Percentiles rank a stretch among this genome's conserved stretches.
Evolutionary conservation across 2,329 filamentous ascomycete species (phyloP).

Genomic region (Chaetomium sp.): DNA sequence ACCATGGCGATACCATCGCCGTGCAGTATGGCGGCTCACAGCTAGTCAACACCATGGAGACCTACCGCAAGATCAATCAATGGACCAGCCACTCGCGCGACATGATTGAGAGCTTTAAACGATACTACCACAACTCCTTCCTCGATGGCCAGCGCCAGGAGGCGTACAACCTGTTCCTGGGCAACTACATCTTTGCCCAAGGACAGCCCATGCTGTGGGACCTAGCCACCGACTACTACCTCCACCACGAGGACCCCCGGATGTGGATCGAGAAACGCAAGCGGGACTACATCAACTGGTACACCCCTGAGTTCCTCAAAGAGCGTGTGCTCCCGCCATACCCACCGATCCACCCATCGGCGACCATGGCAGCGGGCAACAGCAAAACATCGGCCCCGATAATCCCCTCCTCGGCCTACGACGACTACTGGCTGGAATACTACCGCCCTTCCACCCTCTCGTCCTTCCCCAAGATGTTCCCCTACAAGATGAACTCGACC

Average conservation of each 20-base stretch:
- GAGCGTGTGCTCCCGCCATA: constrained; percentile 52
- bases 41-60: constrained; percentile 98
- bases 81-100: constrained; percentile 97
- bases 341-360: constrained; percentile 29
- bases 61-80: constrained; percentile 97
- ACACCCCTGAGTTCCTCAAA: constrained; percentile 64
- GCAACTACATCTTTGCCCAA: constrained; percentile 84
- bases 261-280: constrained; percentile 56
- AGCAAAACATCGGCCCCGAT: constrained; percentile 10
- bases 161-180: constrained; percentile 93
- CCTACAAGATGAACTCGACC: constrained; percentile 86
- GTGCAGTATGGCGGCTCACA: constrained; percentile 97
- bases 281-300: constrained; percentile 85
- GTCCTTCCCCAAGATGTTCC: constrained; percentile 85
- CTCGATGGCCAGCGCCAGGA: constrained; percentile 96
- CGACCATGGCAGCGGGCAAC: constrained; percentile 8
- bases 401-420: constrained; percentile 57
- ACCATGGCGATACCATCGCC: constrained; percentile 95
- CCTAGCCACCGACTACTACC: constrained; percentile 86
- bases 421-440: constrained; percentile 97
- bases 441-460: constrained; percentile 85
- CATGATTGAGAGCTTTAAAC: constrained; percentile 98
- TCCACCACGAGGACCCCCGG: constrained; percentile 82
- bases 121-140: constrained; percentile 97
- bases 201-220: constrained; percentile 97